Base-by-base conservation (phyloP, 2,329 filamentous ascomycete genomes). In the Conoideocrella luteorostrata region DNA sequence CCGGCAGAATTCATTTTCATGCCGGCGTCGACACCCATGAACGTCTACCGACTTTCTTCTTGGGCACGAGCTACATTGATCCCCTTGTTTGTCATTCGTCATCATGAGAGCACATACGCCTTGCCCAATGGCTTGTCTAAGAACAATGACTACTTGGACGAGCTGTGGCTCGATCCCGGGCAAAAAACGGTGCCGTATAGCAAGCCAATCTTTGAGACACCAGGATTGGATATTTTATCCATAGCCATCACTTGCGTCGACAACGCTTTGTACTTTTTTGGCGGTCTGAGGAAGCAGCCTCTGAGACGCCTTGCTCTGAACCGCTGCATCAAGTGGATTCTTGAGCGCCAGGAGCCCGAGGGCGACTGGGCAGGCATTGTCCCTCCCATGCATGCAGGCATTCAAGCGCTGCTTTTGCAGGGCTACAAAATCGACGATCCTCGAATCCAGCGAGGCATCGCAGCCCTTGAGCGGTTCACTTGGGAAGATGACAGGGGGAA, bases 11-110 rank as follows among this genome's bases (percentile, higher is more conserved):
- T 47, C 23, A 43, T 43, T 18, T 23, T 47, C 7, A 24, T 47
- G 33, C 45, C 45, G 5, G 7, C 40, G 2, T 43, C 41, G 7
- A 26, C 41, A 10, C 45, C 45, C 9, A 5, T 47, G 12, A 47
- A 47, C 22, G 40, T 47, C n/a, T 47, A 47, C 21, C 15, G 39
- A n/a, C 23, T 47, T 5, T 35, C 41, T 9, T 47, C 45, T 10
- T 47, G 45, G 45, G 41, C 45, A 9, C 33, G 45, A 24, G 38
- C 39, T 12, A 47, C 45, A 7, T 17, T 47, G 4, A 42, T 47
- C 3, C 45, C 45, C n/a, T 13, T 47, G 3, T 24, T 47, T n/a
- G 37, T 47, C 13, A 17, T 44, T 4, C 33, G 35, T 5, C 45
- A 47, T 29, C 30, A 47, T 20, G 32, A 47, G 22, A 15, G 20